A percentile compares a stretch with the other conserved stretches of the same genome.
Evolutionary conservation across 345 rosid genomes (phyloP).

Genomic region (Trapa bicornis): DNA sequence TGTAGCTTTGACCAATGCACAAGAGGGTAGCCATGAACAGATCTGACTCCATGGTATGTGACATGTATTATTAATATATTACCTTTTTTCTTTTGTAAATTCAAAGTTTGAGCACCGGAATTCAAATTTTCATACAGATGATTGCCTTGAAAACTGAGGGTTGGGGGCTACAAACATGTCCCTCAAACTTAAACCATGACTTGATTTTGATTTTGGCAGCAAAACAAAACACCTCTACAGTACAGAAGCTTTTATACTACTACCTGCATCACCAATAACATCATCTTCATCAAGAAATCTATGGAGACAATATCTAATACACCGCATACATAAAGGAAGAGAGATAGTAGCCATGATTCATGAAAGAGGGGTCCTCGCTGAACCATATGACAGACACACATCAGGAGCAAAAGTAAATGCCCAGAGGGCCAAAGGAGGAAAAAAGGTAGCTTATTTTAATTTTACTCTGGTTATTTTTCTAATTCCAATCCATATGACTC

Average conservation of each 20-base stretch:
- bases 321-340: constrained; percentile 39
- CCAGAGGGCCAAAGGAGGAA: not conserved
- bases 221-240: constrained; percentile 21
- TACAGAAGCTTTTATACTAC: constrained; percentile 12
- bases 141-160: no score
- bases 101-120: no score
- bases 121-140: no score
- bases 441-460: constrained; percentile 6
- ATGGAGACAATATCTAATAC: constrained; percentile 37
- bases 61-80: not conserved
- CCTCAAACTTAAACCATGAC: no score
- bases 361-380: constrained; percentile 32
- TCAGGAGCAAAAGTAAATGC: constrained; percentile 4
- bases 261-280: constrained; percentile 16
- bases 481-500: not conserved
- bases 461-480: not conserved
- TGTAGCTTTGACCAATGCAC: constrained; percentile 24
- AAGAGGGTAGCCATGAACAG: constrained; percentile 22
- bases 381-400: constrained; percentile 18
- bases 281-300: constrained; percentile 7
- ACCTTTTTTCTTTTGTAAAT: no score
- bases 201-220: not conserved
- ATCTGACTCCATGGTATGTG: constrained; percentile 28
- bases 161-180: no score
- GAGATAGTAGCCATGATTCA: constrained; percentile 18